Conservation (phyloP, 2,329 filamentous ascomycete genomes). For the Aspergillus sp. region DNA sequence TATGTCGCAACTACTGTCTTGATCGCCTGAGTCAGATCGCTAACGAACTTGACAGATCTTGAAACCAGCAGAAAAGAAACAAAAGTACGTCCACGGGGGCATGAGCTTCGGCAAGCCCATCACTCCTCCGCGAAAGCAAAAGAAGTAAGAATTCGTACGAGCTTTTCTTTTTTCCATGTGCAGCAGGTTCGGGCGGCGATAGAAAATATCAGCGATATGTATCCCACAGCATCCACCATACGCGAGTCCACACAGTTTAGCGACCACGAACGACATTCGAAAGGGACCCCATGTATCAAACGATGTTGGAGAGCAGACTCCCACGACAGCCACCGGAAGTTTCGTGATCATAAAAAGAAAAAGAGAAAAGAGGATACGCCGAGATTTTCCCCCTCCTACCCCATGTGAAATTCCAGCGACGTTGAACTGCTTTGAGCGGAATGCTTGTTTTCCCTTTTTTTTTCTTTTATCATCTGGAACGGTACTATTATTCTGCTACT, state of each 20-base stretch:
- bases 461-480: conserved; percentile 15
- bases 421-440: conserved; percentile 11
- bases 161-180: conserved; percentile 52
- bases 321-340: conserved; percentile 12
- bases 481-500: conserved; percentile 16
- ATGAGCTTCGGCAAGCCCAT: conserved; percentile 63
- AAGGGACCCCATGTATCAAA: background rate
- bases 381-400: conserved; percentile 13
- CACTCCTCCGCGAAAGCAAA: conserved; percentile 65
- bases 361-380: conserved; percentile 3
- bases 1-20: conserved; percentile 32
- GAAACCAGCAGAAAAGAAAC: conserved; percentile 99
- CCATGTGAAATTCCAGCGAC: conserved; percentile 16
- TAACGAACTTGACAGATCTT: conserved; percentile 60
- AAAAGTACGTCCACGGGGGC: conserved; percentile 90
- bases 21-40: background rate
- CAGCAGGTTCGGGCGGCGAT: conserved; percentile 96
- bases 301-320: background rate
- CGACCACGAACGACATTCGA: conserved; percentile 16
- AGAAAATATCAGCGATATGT: conserved; percentile 38
- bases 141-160: conserved; percentile 66
- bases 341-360: conserved; percentile 5
- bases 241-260: too few species aligned
- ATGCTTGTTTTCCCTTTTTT: conserved; percentile 10
- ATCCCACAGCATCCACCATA: conserved; percentile 15